Evolutionary conservation across 1,284 basidiomycete species (phyloP), one percentile per base, ranked within the genome.

Genomic region (Trichosporon sp.): DNA sequence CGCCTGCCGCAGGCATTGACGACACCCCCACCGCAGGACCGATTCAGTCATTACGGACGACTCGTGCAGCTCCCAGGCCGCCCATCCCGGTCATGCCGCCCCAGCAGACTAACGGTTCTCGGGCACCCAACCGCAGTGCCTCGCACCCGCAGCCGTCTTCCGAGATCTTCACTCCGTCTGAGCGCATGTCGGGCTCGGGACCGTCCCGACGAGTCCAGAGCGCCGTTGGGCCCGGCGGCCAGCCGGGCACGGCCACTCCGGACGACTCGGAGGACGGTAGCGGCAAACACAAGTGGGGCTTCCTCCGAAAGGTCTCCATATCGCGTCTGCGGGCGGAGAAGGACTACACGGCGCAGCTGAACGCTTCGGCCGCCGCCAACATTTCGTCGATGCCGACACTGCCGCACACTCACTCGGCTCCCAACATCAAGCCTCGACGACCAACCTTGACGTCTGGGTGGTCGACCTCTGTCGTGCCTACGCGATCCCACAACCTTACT

Each of bases 301-400:
- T 97, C 85, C 86, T 97, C 73, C 93, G 94, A 85, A 97, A 97
- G 85, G 95, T 97, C 92, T 95, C 93, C 10, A 94, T 95, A 92
- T 91, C 92, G 26, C 71, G 73, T 14, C 65, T 74, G 21, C 67
- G 73, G 2, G 66, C 74, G 11, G 78, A 79, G 2, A 76, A 77
- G 72, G 75, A 71, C 32, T 56, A 38, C 26, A 46, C 65, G 8
- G 73, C 75, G 7, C 71, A 75, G 35, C 66, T 83, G 1, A 68
- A 73, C 1, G 76, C 77, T 7, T 79, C 79, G 14, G 81, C 80
- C 6, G 76, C 77, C 12, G 76, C 76, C 66, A 81, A 81, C 65
- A 51, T 80, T 19, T 71, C 74, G 40, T 71, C 73, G 4, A 76
- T 82, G 76, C 78, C 80, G 2, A 67, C 73, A 1, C 72, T 81